phyloP scores from a whole-genome alignment of 2,329 filamentous ascomycete genomes.

The Claviceps sp. region DNA sequence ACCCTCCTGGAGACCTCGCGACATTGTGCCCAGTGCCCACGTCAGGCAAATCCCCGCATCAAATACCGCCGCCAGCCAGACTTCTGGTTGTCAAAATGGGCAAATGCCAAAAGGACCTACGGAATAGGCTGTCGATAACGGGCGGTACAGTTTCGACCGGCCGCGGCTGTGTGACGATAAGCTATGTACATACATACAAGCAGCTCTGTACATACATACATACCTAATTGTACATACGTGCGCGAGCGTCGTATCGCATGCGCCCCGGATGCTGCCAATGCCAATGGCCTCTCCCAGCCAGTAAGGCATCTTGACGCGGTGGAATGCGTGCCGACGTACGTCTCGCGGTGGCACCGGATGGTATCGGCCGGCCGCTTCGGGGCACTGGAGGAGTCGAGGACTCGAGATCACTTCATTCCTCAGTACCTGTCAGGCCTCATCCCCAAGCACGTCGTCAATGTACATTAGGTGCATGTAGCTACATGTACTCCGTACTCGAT shows the following conservation, averaged over 20 bases:
- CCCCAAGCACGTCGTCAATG: no score
- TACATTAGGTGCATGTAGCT: no score
- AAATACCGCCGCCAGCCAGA: neutral
- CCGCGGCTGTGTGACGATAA: conserved; percentile 1
- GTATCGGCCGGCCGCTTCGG: neutral
- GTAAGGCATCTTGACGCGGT: neutral
- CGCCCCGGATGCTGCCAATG: neutral
- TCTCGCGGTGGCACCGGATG: neutral
- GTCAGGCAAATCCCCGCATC: neutral
- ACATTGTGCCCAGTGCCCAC: neutral
- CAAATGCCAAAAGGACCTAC: neutral
- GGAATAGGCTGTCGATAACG: neutral
- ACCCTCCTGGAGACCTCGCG: no score
- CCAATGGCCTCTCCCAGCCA: neutral
- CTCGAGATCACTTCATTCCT: no score
- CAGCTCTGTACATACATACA: neutral
- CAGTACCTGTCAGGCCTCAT: no score
- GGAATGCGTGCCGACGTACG: neutral
- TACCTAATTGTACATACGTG: no score
- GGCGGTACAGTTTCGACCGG: neutral
- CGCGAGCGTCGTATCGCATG: neutral
- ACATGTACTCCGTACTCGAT: no score
- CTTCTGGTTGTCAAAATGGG: neutral
- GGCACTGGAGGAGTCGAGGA: neutral
- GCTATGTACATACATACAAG: neutral